Conservation (phyloP, 1,284 basidiomycete species). For the Fomitiporia mediterranea region DNA sequence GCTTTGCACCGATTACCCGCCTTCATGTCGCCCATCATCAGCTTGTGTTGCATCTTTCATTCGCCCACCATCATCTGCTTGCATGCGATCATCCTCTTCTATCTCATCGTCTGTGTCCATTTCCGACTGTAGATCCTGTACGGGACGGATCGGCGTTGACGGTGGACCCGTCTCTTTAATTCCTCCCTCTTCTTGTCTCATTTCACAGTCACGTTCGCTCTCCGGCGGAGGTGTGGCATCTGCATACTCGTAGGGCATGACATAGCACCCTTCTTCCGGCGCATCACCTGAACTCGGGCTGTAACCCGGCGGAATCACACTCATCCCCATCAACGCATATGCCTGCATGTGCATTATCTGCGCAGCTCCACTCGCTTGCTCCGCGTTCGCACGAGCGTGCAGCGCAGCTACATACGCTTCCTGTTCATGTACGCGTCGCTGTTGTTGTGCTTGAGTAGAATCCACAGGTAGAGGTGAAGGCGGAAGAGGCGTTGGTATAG, state of each 20-base stretch:
- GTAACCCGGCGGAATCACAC: constrained; percentile 15
- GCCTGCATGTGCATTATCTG: constrained; percentile 8
- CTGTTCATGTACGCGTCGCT: constrained; percentile 2
- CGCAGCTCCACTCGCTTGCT: not conserved
- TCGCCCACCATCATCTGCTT: constrained; percentile 3
- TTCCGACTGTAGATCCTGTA: not conserved
- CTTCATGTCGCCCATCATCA: constrained; percentile 16
- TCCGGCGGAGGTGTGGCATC: constrained; percentile 11
- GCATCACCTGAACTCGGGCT: constrained; percentile 17
- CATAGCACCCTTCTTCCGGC: constrained; percentile 4
- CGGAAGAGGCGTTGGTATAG: not conserved
- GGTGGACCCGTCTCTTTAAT: not conserved
- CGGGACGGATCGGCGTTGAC: not conserved
- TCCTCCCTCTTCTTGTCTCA: not conserved
- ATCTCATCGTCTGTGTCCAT: constrained; percentile 5
- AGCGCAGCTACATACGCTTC: constrained; percentile 9
- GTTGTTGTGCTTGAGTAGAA: constrained; percentile 3
- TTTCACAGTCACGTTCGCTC: not conserved
- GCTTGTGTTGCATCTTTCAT: not conserved
- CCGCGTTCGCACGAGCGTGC: not conserved
- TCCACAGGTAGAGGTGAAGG: not conserved
- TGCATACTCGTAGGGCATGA: constrained; percentile 13
- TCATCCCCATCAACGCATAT: constrained; percentile 5
- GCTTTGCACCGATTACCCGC: constrained; percentile 11
- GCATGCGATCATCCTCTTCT: constrained; percentile 4